Conservation (phyloP, 305 asterid genomes). For the Andrographis paniculata region DNA sequence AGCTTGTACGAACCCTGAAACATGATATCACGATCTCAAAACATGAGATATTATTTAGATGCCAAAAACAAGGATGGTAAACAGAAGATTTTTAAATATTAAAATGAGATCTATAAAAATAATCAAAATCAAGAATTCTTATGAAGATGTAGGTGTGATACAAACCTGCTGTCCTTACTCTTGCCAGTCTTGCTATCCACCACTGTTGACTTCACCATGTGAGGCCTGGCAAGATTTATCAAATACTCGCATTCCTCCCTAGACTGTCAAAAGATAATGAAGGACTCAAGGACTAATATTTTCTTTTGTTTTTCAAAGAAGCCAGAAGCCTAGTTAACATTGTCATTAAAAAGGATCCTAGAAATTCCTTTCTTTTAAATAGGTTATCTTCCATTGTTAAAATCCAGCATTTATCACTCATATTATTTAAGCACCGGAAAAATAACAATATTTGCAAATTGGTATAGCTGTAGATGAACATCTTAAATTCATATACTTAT, state of each 20-base stretch:
- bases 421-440: too few relatives aligned
- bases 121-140: not conserved
- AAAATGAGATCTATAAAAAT: not conserved
- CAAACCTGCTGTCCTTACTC: slow-evolving; percentile 55
- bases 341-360: not conserved
- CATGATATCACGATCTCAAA: slow-evolving; percentile 2
- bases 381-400: not conserved
- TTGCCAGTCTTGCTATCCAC: slow-evolving; percentile 53
- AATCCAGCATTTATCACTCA: too few relatives aligned
- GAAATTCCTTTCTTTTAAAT: too few relatives aligned
- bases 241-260: slow-evolving; percentile 51
- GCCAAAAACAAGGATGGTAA: not conserved
- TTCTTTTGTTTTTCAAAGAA: too few relatives aligned
- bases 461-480: too few relatives aligned
- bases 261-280: slow-evolving; percentile 29
- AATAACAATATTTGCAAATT: too few relatives aligned
- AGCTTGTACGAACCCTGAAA: slow-evolving; percentile 64
- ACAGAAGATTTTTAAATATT: not conserved
- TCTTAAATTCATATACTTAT: too few relatives aligned
- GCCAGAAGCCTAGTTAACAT: not conserved
- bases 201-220: slow-evolving; percentile 50
- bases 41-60: too few relatives aligned
- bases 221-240: slow-evolving; percentile 47
- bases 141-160: slow-evolving; percentile 3
- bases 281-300: too few relatives aligned